Evolutionary conservation across 2,329 filamentous ascomycete species (phyloP), one percentile per base, ranked within the genome.

Genomic region (Trichoderma sp.): DNA sequence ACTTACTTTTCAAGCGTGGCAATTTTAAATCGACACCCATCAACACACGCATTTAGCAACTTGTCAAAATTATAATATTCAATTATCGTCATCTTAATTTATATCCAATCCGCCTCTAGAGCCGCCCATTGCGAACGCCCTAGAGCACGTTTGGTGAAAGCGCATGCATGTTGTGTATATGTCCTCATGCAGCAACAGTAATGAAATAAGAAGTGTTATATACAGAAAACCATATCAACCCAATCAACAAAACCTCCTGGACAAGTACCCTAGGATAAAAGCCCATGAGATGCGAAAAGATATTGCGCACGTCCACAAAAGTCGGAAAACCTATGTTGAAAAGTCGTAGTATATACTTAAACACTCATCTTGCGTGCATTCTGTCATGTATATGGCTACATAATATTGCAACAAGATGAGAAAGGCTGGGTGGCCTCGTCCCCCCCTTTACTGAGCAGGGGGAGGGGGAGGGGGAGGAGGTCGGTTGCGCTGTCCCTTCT

Each of bases 291-390:
- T 39, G 34, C 16, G 34, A 59, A 59, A 64, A 64, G 39, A 28
- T 34, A 18, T 16, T 26, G 21, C 32, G 32, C 24, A 37, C 39
- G 24, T 37, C 54, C 52, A 58, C 52, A 10, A 32, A 32, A 11
- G 30, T 26, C 14, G 34, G 13, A 37, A 13, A 30, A 52, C 10
- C 14, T 11, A n/a, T 37, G 34, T 39, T 18, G 28, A 32, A 34
- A 66, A 34, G 39, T 51, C 54, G 24, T 51, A 66, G 43, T 59
- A 59, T 66, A 66, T 66, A 66, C 49, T 59, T 39, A 66, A 32
- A 37, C 21, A n/a, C 37, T 58, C 58, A 43, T 37, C 63, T 24
- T 54, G 34, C 34, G 43, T 16, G 28, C 54, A 32, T 39, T 10
- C 28, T 8, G 28, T 51, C 39, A 34, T 28, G 26, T 24, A 59